These are phyloP conservation scores for Plectranthus barbatus DNA, from an alignment of 257 asterid species.

Conservation along the genomic window DNA sequence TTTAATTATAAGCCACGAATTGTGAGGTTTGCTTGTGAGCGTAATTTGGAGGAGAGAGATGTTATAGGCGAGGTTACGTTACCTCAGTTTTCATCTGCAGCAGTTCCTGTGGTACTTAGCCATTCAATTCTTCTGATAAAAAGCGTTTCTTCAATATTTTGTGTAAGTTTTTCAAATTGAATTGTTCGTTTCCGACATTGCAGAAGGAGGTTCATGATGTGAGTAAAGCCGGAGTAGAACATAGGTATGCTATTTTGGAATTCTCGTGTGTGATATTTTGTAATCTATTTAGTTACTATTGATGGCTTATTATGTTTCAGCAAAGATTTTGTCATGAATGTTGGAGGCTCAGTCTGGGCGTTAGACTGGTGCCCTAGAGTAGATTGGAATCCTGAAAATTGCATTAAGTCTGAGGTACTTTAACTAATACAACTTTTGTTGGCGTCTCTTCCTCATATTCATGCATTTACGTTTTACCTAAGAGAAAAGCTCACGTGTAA, in stretches of 20 bases:
- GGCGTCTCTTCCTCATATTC: no score
- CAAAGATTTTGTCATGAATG: conserved; percentile 69
- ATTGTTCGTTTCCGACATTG: not conserved
- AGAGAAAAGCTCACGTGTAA: no score
- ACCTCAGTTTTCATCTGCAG: conserved; percentile 77
- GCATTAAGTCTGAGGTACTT: conserved; percentile 57
- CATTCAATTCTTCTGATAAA: not conserved
- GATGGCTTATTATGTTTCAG: conserved; percentile 37
- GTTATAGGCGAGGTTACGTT: conserved; percentile 43
- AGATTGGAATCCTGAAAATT: conserved; percentile 27
- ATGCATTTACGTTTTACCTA: not conserved
- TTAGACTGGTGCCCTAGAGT: conserved; percentile 92
- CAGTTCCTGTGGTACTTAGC: conserved; percentile 71
- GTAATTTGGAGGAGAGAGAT: conserved; percentile 40
- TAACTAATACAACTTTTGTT: not conserved
- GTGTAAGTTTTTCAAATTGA: not conserved
- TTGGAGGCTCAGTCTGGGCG: conserved; percentile 90
- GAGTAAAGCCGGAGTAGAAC: conserved; percentile 13
- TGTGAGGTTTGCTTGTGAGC: conserved; percentile 57
- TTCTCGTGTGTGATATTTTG: not conserved
- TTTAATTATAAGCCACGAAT: conserved; percentile 51
- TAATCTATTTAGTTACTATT: not conserved
- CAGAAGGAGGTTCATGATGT: conserved; percentile 24
- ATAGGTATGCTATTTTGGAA: conserved; percentile 31
- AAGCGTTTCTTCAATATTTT: not conserved